Evolutionary conservation across 257 asterid genomes (phyloP).

Genomic region (Penstemon barbatus): DNA sequence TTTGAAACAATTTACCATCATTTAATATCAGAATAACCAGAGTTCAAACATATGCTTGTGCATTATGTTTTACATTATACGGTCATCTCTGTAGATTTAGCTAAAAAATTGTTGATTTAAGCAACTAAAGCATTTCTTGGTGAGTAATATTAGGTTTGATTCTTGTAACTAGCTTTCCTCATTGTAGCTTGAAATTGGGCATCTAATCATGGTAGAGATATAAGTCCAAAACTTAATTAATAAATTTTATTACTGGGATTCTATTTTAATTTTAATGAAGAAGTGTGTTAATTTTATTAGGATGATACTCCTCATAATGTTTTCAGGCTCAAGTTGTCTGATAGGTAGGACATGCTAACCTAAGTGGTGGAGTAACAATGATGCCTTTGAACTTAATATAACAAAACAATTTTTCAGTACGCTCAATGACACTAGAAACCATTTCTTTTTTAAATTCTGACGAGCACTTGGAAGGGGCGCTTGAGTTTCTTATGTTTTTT

Average conservation of each 20-base stretch:
- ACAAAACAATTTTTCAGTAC: background rate
- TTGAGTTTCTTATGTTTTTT: constrained; percentile 33
- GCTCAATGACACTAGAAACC: constrained; percentile 17
- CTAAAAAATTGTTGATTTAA: too few relatives aligned
- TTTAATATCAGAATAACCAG: background rate
- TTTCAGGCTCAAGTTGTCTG: constrained; percentile 10
- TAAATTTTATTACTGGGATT: background rate
- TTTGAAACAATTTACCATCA: constrained; percentile 5
- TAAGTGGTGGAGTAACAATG: constrained; percentile 6
- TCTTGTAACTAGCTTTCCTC: background rate
- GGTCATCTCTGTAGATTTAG: too few relatives aligned
- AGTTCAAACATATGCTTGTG: background rate
- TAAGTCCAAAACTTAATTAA: background rate
- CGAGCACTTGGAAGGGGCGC: background rate
- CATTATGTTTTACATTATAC: constrained; percentile 1
- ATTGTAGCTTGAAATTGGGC: background rate
- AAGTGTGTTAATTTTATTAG: background rate
- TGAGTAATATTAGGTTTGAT: background rate
- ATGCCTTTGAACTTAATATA: background rate
- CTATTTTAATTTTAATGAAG: background rate
- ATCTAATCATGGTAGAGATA: constrained; percentile 5
- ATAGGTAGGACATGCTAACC: constrained; percentile 13
- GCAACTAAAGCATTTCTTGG: too few relatives aligned
- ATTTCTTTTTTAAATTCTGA: background rate
- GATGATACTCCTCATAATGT: background rate